Base-by-base conservation (phyloP, 768 basidiomycete species). In the Rossbeevera mucosa region DNA sequence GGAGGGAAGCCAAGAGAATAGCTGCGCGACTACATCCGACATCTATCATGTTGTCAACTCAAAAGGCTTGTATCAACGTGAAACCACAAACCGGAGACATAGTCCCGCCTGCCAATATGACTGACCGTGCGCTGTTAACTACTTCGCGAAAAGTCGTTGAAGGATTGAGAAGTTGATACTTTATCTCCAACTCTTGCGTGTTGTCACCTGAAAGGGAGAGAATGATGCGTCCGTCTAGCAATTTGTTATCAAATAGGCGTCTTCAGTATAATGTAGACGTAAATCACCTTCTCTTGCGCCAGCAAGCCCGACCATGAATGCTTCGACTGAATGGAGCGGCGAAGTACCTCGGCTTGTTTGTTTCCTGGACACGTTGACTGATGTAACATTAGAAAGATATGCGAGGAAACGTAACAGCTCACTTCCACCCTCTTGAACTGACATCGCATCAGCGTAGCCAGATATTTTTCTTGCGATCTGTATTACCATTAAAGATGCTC, bases 41-140 rank as follows among this genome's bases (percentile, higher is more conserved):
- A 95, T 88, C 94, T 96, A 60, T 28, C 12, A 25, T 40, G 44
- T 21, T 20, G 40, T 56, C 38, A 59, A 53, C 26, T 48, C 44
- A 33, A 41, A 25, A 26, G 24, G 50, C 44, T 43, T 14, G 12
- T 20, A n/a, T 16, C 18, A 18, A 1, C 0, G 14, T 7, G 20
- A 51, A 38, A 42, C 61, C 72, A 48, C n/a, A 71, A 76, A 96
- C 92, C n/a, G 95, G 95, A 7, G 93, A 92, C 96, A 99, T 97
- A 0, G 95, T 99, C 5, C 95, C 95, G 8, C 95, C 95, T 7
- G 96, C 95, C 33, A 99, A 74, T 25, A 98, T 72, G n/a, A 98
- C 85, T 3, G 88, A 80, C 31, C 91, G 74, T 1, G 94, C 91
- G 22, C 77, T 75, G 18, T 92, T 83, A 1, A 91, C 81, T 6